Evolutionary conservation across 495 filamentous ascomycete genomes (phyloP), one percentile per base, ranked within the genome.

Genomic region (Talaromyces proteolyticus): DNA sequence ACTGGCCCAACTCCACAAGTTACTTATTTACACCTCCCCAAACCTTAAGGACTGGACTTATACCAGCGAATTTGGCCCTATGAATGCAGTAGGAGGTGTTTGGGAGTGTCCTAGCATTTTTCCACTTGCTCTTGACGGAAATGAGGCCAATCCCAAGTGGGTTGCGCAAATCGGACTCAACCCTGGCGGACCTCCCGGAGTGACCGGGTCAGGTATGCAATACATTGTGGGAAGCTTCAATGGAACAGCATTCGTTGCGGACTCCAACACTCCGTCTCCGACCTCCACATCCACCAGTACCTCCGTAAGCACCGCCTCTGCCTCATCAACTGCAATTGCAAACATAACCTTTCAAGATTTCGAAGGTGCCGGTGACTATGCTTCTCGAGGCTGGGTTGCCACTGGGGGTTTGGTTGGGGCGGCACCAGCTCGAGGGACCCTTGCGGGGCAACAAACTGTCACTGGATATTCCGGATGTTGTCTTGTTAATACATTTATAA

Each of bases 41-140:
- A 66, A 82, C 50, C 62, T 84, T 6, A 75, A 67, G 41, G 55
- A 69, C 29, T 84, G 80, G 80, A 69, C 69, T 0, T 61, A 67
- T 24, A 67, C 59, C 11, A 78, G 77, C 34, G 79, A 81, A 41
- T 83, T 84, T 56, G 68, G 74, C 0, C 69, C 73, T 17, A 58
- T 67, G 22, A 79, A 78, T 20, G 64, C 57, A 2, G 58, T 78
- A 12, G 78, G 77, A 1, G 68, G 80, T 2, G 75, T 77, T 37
- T 82, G 78, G 66, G 80, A 84, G 56, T 80, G 78, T 42, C 79
- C 79, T 16, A 77, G 74, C 45, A 54, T 84, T 34, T 69, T 74
- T 37, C 56, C 63, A 0, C 49, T 74, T 3, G 44, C 56, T 2
- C 39, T 67, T 1, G 58, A 72, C 21, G 66, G 44, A 2, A 50